Base-by-base conservation (phyloP, 352 stramenopile species). In the Globisporangium rhizosaccharum region DNA sequence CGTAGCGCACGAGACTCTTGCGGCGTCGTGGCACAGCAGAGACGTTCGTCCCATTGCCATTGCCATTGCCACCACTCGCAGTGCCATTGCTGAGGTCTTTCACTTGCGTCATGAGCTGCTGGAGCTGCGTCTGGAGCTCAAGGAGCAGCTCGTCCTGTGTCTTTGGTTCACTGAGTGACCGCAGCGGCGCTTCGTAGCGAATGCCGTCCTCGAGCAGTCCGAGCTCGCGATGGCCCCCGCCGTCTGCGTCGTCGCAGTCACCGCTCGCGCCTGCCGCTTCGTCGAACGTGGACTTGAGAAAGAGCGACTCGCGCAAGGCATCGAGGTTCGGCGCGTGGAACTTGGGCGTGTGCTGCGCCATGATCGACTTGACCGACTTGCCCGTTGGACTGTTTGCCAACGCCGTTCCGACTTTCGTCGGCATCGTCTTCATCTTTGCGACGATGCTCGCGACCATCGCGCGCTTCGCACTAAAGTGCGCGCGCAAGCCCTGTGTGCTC, bases 271-370 rank as follows among this genome's bases (percentile, higher is more conserved):
- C 25, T 5, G 17, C 10, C 9, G 59, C 51, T 9, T 53, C 45
- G 45, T 65, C 59, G 37, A 65, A 65, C 18, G 59, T 51, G 18
- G 59, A 60, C 47, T 65, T 65, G 51, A 65, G 53, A 20, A 55
- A 65, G 17, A 65, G 59, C 36, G 59, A 54, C 28, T 65, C 52
- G 44, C 55, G 54, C 33, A 65, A 47, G 18, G 52, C 59, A 20
- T 45, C 45, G 15, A 65, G 59, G 37, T 65, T 59, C 33, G 57
- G 57, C 28, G 57, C 57, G 9, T 56, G 39, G 23, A 65, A 39
- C 30, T 33, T 55, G 18, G 44, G 30, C 0, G 52, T n/a, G 23
- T 59, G 59, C 28, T 49, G 26, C 25, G 23, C 52, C 23, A 55
- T n/a, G 30, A 64, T 57, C 36, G 59, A 52, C 51, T 55, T 25